Conservation (phyloP, 164 flowering plant genomes). For the Chimonanthus praecox region DNA sequence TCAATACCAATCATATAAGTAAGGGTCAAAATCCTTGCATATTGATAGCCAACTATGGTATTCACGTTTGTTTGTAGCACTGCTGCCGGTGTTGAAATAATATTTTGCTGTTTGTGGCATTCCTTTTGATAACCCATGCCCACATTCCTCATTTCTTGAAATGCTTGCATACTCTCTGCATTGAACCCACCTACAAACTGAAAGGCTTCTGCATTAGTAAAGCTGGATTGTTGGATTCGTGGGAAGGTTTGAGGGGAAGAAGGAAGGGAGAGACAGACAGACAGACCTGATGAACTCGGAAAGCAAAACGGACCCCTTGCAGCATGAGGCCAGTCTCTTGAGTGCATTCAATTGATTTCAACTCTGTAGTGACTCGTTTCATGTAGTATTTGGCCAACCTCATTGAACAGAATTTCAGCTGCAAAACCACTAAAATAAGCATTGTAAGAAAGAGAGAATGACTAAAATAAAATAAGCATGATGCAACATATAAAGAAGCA, state of each 20-base stretch:
- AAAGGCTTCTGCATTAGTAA: not conserved
- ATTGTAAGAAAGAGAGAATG: not conserved
- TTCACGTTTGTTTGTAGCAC: not conserved
- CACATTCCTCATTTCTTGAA: constrained; percentile 17
- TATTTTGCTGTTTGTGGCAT: not conserved
- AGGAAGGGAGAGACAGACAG: not conserved
- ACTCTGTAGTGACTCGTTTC: constrained; percentile 40
- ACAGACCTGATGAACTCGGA: constrained; percentile 40
- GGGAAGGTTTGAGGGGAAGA: not conserved
- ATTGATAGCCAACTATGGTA: too few relatives aligned
- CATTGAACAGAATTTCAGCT: constrained; percentile 60
- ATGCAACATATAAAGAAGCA: too few relatives aligned
- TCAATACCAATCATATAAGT: not conserved
- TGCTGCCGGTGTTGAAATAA: not conserved
- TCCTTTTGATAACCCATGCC: not conserved
- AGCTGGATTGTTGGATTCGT: not conserved
- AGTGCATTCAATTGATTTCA: constrained; percentile 19
- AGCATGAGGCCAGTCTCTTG: constrained; percentile 44
- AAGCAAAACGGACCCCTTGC: constrained; percentile 67
- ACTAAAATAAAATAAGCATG: too few relatives aligned
- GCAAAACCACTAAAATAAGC: constrained; percentile 7
- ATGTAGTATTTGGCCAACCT: constrained; percentile 54
- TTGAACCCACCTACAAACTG: constrained; percentile 30
- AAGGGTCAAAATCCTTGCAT: not conserved
- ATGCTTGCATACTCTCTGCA: constrained; percentile 19